These are phyloP conservation scores for Moesziomyces sp. DNA, from an alignment of 1,284 basidiomycete species.

Conservation along the genomic window DNA sequence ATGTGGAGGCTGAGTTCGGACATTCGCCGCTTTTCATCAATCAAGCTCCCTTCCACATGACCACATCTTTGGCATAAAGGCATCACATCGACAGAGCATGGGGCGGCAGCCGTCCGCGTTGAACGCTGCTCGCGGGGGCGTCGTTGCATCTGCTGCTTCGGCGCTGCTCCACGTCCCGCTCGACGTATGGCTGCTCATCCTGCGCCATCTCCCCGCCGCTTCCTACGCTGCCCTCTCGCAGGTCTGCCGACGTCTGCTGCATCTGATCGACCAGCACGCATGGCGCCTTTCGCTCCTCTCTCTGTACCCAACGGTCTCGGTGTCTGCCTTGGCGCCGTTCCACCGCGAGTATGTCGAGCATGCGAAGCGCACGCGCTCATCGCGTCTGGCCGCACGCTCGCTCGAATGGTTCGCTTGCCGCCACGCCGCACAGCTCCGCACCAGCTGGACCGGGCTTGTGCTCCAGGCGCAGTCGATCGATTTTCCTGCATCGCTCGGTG, in stretches of 20 bases:
- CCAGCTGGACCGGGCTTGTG: constrained; percentile 10
- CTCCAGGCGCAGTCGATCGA: constrained; percentile 1
- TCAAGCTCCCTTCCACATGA: no score
- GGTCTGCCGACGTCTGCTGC: constrained; percentile 5
- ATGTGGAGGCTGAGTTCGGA: constrained; percentile 22
- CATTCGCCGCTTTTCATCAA: not conserved
- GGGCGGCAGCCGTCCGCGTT: not conserved
- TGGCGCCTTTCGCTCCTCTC: constrained; percentile 6
- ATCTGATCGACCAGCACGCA: constrained; percentile 26
- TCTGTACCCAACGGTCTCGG: not conserved
- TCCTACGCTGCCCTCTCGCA: constrained; percentile 12
- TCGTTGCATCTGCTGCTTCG: no score
- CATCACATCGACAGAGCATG: not conserved
- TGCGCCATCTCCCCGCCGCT: constrained; percentile 2
- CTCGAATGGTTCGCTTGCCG: constrained; percentile 17
- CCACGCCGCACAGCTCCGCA: not conserved
- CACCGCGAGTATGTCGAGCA: not conserved
- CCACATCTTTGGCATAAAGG: no score
- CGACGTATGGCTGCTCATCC: constrained; percentile 43
- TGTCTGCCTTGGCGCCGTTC: not conserved
- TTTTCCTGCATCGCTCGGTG: not conserved
- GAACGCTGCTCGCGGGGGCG: not conserved
- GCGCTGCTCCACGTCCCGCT: constrained; percentile 17
- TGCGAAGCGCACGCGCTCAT: not conserved
- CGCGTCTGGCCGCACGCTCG: constrained; percentile 2